phyloP scores from a whole-genome alignment of 495 filamentous ascomycete species.

The Trichoderma orchidacearum region DNA sequence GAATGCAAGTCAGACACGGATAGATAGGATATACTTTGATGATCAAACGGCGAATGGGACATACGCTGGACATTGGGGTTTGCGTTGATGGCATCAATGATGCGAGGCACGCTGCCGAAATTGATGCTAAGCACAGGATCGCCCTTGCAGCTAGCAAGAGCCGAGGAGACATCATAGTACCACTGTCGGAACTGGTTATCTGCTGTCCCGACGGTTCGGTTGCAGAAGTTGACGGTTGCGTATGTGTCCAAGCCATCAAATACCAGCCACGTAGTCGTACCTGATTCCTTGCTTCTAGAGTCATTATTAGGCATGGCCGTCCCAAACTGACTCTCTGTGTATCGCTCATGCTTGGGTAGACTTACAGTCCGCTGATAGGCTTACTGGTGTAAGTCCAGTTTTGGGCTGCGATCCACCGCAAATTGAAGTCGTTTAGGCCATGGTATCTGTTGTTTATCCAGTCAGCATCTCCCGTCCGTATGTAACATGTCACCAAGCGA shows the following conservation, averaged over 20 bases:
- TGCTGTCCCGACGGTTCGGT: constrained; percentile 41
- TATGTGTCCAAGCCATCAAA: constrained; percentile 60
- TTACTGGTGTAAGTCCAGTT: constrained; percentile 51
- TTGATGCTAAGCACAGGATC: not conserved
- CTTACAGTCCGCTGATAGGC: constrained; percentile 31
- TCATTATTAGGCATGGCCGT: not conserved
- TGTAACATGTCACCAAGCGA: no score
- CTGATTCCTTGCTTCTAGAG: constrained; percentile 6
- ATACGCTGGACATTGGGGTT: constrained; percentile 28
- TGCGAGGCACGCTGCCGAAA: not conserved
- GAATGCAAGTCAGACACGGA: no score
- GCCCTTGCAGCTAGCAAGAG: constrained; percentile 27
- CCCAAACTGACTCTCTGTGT: not conserved
- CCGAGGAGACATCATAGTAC: constrained; percentile 45
- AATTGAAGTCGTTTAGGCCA: constrained; percentile 47
- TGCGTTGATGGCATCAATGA: constrained; percentile 27
- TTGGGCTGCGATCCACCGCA: constrained; percentile 44
- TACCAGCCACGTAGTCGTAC: constrained; percentile 32
- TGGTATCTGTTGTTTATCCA: constrained; percentile 7
- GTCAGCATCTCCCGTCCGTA: constrained; percentile 13
- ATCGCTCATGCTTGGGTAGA: not conserved
- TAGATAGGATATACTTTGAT: no score
- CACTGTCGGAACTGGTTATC: constrained; percentile 65
- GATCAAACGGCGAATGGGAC: no score
- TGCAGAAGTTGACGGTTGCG: constrained; percentile 48